A percentile compares a stretch with the other conserved stretches of the same genome.
Evolutionary conservation across 306 rosid genomes (phyloP).

Genomic region (Trifolium repens): DNA sequence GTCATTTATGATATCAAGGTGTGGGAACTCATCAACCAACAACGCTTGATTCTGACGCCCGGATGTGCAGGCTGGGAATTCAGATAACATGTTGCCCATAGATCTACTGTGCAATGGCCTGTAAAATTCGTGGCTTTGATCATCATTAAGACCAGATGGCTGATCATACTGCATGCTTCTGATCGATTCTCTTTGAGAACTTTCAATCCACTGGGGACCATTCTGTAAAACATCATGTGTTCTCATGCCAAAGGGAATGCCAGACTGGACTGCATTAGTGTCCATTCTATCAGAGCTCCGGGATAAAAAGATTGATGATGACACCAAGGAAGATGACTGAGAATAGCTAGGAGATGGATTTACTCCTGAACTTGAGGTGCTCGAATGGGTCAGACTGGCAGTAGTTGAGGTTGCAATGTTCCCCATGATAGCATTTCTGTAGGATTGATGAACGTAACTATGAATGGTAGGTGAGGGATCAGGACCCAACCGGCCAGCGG

Average conservation of each 20-base stretch:
- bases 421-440: conserved; percentile 90
- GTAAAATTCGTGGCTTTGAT: conserved; percentile 64
- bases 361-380: conserved; percentile 57
- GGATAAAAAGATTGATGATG: conserved; percentile 65
- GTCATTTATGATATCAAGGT: conserved; percentile 95
- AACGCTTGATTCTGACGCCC: conserved; percentile 77
- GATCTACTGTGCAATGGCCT: conserved; percentile 59
- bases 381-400: conserved; percentile 61
- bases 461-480: conserved; percentile 79
- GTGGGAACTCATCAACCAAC: conserved; percentile 87
- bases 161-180: conserved; percentile 59
- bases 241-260: conserved; percentile 62
- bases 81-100: conserved; percentile 51
- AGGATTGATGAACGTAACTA: conserved; percentile 82
- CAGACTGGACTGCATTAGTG: conserved; percentile 51
- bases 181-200: conserved; percentile 63
- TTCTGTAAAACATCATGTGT: conserved; percentile 61
- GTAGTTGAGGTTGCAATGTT: conserved; percentile 63
- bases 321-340: conserved; percentile 66
- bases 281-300: conserved; percentile 73
- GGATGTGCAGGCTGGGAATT: conserved; percentile 65
- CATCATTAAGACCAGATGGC: conserved; percentile 55
- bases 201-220: conserved; percentile 73
- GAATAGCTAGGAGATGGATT: conserved; percentile 62
- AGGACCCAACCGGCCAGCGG: conserved; percentile 90